Percentiles rank a stretch among this genome's conserved stretches.
These are phyloP conservation scores for Camelina laxa DNA, from an alignment of 345 rosid genomes.

Conservation along the genomic window DNA sequence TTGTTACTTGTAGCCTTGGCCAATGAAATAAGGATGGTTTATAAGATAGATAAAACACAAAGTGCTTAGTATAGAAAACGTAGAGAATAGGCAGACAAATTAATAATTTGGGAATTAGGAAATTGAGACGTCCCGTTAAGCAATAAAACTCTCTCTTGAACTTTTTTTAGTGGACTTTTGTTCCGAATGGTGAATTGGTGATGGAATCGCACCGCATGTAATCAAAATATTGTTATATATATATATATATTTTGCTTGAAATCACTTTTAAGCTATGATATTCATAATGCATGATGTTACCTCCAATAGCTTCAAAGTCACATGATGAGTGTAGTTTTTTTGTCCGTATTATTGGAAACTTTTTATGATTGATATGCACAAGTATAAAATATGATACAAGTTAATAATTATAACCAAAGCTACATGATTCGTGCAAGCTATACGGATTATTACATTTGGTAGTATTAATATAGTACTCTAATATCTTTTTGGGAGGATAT, in stretches of 20 bases:
- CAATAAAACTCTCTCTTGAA: slow-evolving; percentile 1
- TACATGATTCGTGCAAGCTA: slow-evolving; percentile 26
- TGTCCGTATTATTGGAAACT: slow-evolving; percentile 15
- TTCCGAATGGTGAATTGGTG: no score
- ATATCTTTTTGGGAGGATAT: not conserved
- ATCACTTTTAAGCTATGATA: not conserved
- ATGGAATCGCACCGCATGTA: no score
- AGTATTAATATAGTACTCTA: not conserved
- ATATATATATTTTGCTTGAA: no score
- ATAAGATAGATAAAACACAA: slow-evolving; percentile 2
- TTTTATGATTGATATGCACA: slow-evolving; percentile 16
- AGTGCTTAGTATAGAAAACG: not conserved
- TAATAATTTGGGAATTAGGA: not conserved
- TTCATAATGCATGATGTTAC: slow-evolving; percentile 39
- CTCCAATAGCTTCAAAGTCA: slow-evolving; percentile 17
- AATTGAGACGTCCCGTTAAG: slow-evolving; percentile 26
- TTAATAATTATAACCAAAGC: slow-evolving; percentile 12
- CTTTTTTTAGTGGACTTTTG: not conserved
- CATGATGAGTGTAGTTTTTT: slow-evolving; percentile 21
- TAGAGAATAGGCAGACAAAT: not conserved
- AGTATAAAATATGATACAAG: not conserved
- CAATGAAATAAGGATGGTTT: slow-evolving; percentile 9
- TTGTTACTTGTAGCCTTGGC: slow-evolving; percentile 7
- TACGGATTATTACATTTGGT: not conserved
- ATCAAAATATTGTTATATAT: no score